Percentiles rank a stretch among this genome's conserved stretches.
Evolutionary conservation across 1,284 basidiomycete species (phyloP).

Genomic region (Meira nashicola): DNA sequence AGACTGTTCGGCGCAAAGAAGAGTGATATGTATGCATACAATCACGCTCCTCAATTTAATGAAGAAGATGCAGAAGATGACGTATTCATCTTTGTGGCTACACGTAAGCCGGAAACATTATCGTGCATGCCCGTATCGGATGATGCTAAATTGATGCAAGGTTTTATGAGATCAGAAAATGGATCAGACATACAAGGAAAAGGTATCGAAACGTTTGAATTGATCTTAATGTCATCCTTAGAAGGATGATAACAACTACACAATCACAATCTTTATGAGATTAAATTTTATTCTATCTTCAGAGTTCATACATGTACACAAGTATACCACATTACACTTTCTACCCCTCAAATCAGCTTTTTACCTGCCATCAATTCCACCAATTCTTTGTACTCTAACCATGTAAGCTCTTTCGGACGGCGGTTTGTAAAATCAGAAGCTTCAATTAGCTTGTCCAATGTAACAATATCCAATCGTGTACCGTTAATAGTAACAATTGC

Average conservation of each 20-base stretch:
- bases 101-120: constrained; percentile 22
- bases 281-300: background rate
- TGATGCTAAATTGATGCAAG: constrained; percentile 33
- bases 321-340: background rate
- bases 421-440: constrained; percentile 87
- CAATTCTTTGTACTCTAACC: constrained; percentile 57
- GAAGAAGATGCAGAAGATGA: constrained; percentile 27
- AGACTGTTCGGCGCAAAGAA: constrained; percentile 11
- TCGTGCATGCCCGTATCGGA: constrained; percentile 26
- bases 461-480: constrained; percentile 72
- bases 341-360: background rate
- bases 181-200: background rate
- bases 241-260: background rate
- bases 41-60: background rate
- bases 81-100: constrained; percentile 36
- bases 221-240: background rate
- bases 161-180: constrained; percentile 14
- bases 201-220: constrained; percentile 4
- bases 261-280: no score
- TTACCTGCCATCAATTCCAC: constrained; percentile 41
- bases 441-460: constrained; percentile 73
- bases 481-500: constrained; percentile 88
- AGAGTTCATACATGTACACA: background rate
- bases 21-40: background rate
- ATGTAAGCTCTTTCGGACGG: constrained; percentile 76